Evolutionary conservation across 768 basidiomycete species (phyloP), one percentile per base, ranked within the genome.

Genomic region (Trametes maxima): DNA sequence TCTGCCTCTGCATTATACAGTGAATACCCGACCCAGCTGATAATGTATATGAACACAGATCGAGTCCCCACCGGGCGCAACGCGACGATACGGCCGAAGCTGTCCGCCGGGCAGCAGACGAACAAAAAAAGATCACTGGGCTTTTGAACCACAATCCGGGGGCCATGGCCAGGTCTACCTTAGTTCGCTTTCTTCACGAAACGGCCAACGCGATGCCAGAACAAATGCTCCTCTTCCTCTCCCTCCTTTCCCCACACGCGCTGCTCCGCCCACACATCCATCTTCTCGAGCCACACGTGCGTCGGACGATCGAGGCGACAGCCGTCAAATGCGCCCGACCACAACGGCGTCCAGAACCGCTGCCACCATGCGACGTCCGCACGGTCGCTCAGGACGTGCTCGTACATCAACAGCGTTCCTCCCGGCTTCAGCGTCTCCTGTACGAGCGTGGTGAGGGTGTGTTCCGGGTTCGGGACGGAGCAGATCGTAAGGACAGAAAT

Each of bases 311-410:
- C 86, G 43, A 90, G 66, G 60, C 75, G 75, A 66, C 90, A 91
- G 14, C 89, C 89, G 65, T 85, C 87, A 56, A 87, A 84, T 1
- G 75, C 72, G 0, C 78, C 42, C 5, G 69, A 68, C 90, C 90
- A 92, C 4, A 90, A 5, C 0, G 89, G 89, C 1, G 86, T 79
- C 90, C 89, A 91, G 50, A 89, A 79, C 0, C 76, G 62, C 71
- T 92, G 90, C 88, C 89, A 91, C 82, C 84, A 83, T 8, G 82
- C 81, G 2, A 89, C 81, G 62, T 87, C 83, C 7, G 66, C 54
- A 0, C 73, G 70, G 1, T 76, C 80, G 64, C 80, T 87, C 53
- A 78, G 72, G 11, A 92, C 87, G 62, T 92, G 90, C 70, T 92
- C 90, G 61, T 84, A 86, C 66, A 85, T 85, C 17, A 92, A 74